phyloP scores from a whole-genome alignment of 225 moss, liverwort and hornwort species.

The Bryoerythrophyllum caledonicum region DNA sequence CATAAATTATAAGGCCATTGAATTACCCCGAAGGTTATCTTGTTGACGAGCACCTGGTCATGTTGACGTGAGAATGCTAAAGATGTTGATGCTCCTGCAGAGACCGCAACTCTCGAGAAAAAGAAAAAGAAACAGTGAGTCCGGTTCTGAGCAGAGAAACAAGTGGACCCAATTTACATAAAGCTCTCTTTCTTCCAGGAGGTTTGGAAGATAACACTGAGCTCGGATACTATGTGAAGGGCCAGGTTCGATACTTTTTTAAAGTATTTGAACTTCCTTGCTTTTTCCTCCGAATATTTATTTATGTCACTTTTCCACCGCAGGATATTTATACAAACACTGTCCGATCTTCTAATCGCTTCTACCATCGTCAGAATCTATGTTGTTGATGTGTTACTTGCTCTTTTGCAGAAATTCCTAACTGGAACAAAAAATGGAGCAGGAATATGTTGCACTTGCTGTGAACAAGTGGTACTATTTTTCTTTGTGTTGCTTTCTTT shows the following conservation, averaged over 20 bases:
- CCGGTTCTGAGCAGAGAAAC: conserved; percentile 60
- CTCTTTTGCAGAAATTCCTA: conserved; percentile 53
- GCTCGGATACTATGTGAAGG: conserved; percentile 95
- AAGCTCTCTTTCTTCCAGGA: conserved; percentile 90
- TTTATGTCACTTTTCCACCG: background rate
- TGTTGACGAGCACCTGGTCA: too few species aligned
- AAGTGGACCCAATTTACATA: conserved; percentile 85
- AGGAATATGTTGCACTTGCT: conserved; percentile 86
- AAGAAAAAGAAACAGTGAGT: conserved; percentile 35
- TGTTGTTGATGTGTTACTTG: conserved; percentile 15
- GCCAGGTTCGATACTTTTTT: conserved; percentile 75
- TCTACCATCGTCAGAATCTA: background rate
- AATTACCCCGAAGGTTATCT: too few species aligned
- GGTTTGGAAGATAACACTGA: conserved; percentile 78
- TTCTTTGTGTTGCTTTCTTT: background rate
- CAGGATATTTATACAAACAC: background rate
- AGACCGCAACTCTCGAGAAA: conserved; percentile 53
- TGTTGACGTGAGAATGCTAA: background rate
- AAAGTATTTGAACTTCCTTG: too few species aligned
- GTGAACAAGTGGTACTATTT: conserved; percentile 74
- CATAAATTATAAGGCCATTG: too few species aligned
- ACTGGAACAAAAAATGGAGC: conserved; percentile 73
- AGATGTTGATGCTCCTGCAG: conserved; percentile 43
- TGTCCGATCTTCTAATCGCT: background rate
- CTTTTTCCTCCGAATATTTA: conserved; percentile 7